Evolutionary conservation across 352 stramenopile genomes (phyloP).

Genomic region (Peronospora belbahrii): DNA sequence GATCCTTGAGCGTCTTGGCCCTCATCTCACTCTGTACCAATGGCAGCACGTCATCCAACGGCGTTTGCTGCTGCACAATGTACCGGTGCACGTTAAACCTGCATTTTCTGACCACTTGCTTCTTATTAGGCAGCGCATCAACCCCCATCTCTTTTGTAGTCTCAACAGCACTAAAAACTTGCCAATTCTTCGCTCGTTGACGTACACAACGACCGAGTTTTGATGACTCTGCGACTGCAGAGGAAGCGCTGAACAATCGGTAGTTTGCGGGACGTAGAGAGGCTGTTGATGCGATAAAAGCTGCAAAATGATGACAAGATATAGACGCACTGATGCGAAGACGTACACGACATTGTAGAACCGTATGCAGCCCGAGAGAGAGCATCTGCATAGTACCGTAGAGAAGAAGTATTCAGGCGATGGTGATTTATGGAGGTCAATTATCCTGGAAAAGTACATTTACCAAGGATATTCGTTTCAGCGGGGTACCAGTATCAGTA

Average conservation of each 20-base stretch:
- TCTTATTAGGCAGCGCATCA: background rate
- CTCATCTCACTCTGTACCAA: slow-evolving; percentile 38
- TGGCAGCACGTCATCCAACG: slow-evolving; percentile 42
- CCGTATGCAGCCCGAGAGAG: slow-evolving; percentile 7
- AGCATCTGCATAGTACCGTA: slow-evolving; percentile 15
- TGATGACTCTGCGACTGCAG: background rate
- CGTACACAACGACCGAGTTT: slow-evolving; percentile 13
- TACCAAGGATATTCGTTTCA: too few relatives aligned
- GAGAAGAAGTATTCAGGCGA: too few relatives aligned
- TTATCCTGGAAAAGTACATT: too few relatives aligned
- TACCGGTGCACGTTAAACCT: slow-evolving; percentile 42
- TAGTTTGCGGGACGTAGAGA: slow-evolving; percentile 1
- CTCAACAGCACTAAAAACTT: background rate
- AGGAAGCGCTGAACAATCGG: slow-evolving; percentile 4
- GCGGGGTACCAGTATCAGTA: too few relatives aligned
- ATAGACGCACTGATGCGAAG: background rate
- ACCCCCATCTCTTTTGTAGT: background rate
- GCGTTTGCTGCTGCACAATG: slow-evolving; percentile 40
- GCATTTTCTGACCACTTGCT: background rate
- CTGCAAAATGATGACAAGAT: background rate
- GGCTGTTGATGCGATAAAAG: background rate
- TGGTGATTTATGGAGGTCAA: too few relatives aligned
- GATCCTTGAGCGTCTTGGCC: slow-evolving; percentile 20
- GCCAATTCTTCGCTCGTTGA: slow-evolving; percentile 10
- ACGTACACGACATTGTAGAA: background rate